Evolutionary conservation across 2,329 filamentous ascomycete species (phyloP).

Genomic region (Phialophora tarda): DNA sequence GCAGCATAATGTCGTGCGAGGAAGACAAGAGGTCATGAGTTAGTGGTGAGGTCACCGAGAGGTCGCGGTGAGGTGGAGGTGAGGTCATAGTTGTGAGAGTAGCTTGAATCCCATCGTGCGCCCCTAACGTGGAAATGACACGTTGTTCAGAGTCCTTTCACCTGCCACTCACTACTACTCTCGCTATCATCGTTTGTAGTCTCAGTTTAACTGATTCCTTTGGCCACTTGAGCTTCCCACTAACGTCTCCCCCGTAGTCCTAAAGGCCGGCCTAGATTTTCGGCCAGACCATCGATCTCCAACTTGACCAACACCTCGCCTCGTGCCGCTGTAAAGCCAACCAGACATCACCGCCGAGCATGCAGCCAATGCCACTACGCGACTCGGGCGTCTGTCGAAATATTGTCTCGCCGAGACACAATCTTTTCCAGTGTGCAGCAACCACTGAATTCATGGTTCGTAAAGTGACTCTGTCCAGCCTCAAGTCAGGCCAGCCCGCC

Average conservation of each 20-base stretch:
- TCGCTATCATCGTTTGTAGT: not conserved
- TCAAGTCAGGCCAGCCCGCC: not conserved
- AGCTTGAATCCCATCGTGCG: not conserved
- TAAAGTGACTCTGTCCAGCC: not conserved
- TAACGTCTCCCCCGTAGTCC: not conserved
- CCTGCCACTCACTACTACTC: not conserved
- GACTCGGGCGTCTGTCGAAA: not conserved
- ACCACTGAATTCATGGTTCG: not conserved
- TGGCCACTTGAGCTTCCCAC: not conserved
- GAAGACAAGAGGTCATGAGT: not conserved
- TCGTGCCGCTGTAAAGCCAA: not conserved
- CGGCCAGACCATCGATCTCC: not conserved
- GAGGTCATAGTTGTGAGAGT: not conserved
- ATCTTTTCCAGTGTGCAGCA: not conserved
- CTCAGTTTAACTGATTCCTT: not conserved
- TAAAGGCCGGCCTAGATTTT: not conserved
- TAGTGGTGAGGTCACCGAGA: not conserved
- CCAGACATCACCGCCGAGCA: not conserved
- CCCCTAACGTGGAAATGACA: not conserved
- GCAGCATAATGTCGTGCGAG: not conserved
- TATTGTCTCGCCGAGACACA: not conserved
- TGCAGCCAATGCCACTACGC: not conserved
- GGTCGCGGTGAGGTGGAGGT: not conserved
- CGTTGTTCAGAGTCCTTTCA: not conserved
- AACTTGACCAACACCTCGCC: not conserved